A percentile compares a stretch with the other conserved stretches of the same genome.
phyloP scores from a whole-genome alignment of 2,329 filamentous ascomycete genomes.

The Claviceps sp. region DNA sequence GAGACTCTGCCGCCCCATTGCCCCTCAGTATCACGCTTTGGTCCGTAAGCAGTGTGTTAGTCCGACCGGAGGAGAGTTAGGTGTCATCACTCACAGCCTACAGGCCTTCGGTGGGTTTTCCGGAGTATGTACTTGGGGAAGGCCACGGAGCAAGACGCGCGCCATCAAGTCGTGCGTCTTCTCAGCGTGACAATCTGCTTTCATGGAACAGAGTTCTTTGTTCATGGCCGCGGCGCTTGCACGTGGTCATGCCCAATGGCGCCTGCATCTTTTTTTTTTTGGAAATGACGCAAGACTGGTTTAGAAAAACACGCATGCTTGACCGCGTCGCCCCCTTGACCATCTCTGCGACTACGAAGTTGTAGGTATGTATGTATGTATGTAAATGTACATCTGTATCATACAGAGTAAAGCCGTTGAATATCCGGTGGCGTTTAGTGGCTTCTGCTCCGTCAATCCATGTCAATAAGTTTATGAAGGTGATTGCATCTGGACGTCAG shows the following conservation, averaged over 20 bases:
- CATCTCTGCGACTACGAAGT: too few species aligned
- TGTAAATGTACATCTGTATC: too few species aligned
- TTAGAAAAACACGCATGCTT: neutral
- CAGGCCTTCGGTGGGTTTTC: neutral
- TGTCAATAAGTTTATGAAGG: neutral
- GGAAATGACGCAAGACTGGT: neutral
- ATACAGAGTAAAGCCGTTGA: neutral
- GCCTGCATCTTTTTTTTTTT: neutral
- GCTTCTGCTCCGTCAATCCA: neutral
- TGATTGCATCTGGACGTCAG: neutral
- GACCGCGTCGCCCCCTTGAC: neutral
- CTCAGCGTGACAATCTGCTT: neutral
- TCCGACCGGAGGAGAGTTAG: neutral
- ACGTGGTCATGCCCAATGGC: neutral
- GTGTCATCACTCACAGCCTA: neutral
- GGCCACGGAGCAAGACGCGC: neutral
- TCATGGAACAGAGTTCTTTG: neutral
- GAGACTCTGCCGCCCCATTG: neutral
- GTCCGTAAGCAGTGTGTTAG: neutral
- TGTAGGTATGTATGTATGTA: too few species aligned
- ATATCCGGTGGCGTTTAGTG: neutral
- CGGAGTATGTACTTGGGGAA: neutral
- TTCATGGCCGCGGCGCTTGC: neutral
- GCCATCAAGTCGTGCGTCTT: neutral
- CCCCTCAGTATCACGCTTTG: neutral